Evolutionary conservation across 441 rosid genomes (phyloP), one percentile per base, ranked within the genome.

Genomic region (Euphorbia schlechtendalii): DNA sequence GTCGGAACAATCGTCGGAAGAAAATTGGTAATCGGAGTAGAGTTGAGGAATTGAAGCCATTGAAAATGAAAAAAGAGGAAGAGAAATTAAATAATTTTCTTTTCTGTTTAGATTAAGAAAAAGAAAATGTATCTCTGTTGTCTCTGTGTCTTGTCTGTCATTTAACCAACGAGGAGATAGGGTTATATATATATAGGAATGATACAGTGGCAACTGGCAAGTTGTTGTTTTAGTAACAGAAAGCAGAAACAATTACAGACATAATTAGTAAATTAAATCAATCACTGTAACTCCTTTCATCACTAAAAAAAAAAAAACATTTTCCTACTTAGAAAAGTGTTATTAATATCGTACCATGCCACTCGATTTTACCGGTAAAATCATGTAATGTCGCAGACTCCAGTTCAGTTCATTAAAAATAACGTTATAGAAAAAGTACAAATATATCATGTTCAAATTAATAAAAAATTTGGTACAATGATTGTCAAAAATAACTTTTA

Each of bases 1-100:
- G 38, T 77, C 74, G 11, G 83, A 73, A 59, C 77, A 68, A 52
- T 77, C 82, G 12, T 72, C 75, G 12, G 80, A 36, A 15, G 77
- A 71, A 52, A 77, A 81, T 32, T 81, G 69, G 69, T 80, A 80
- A 61, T 76, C 78, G 30, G 75, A 32, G 74, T 70, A 76, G 30
- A 79, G 78, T 9, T 83, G 82, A 75, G 86, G 84, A 48, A 79
- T 45, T 18, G 84, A 83, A 73, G 84, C 80, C 95, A 88, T 88
- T 61, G 61, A 25, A 46, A 55, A 52, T 45, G 27, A 25, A 40
- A 25, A 40, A 46, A 8, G 25, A 46, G 38, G 32, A 17, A 46
- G 4, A 17, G 51, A 15, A 18, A 20, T 14, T n/a, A 8, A 34
- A 34, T 10, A 40, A 7, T 41, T 28, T 30, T 65, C 9, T 53